phyloP scores from a whole-genome alignment of 495 filamentous ascomycete genomes.

The Annulohypoxylon bovei region DNA sequence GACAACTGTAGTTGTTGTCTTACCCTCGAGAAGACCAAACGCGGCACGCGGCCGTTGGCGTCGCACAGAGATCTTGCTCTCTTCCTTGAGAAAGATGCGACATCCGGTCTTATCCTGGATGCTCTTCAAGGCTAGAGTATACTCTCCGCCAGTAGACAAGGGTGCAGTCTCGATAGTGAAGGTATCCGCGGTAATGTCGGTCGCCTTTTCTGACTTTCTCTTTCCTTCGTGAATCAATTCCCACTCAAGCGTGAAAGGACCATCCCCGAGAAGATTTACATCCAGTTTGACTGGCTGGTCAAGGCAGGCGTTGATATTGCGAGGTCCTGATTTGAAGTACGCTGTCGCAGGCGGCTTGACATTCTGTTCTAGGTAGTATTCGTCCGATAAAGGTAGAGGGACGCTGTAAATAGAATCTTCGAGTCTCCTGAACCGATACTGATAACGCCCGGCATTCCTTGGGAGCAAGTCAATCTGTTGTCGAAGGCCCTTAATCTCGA shows the following conservation, averaged over 20 bases:
- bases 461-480: conserved; percentile 88
- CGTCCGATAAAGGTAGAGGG: conserved; percentile 42
- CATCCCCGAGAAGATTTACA: conserved; percentile 79
- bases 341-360: conserved; percentile 93
- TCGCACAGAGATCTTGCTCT: conserved; percentile 82
- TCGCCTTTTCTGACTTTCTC: conserved; percentile 71
- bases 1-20: conserved; percentile 74
- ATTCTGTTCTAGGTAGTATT: conserved; percentile 78
- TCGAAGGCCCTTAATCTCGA: conserved; percentile 71
- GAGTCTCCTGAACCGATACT: conserved; percentile 83
- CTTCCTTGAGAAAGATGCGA: conserved; percentile 82
- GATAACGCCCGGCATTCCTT: conserved; percentile 80
- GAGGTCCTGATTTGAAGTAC: conserved; percentile 65
- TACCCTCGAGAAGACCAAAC: conserved; percentile 85
- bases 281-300: conserved; percentile 79
- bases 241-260: conserved; percentile 90
- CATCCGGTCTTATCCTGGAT: conserved; percentile 88
- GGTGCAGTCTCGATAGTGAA: conserved; percentile 78
- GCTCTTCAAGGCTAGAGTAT: conserved; percentile 81
- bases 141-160: conserved; percentile 83
- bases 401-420: conserved; percentile 80
- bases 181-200: conserved; percentile 65
- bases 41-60: conserved; percentile 84
- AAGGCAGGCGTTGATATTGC: conserved; percentile 74
- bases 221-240: conserved; percentile 92